Percentiles rank a stretch among this genome's conserved stretches.
phyloP scores from a whole-genome alignment of 192 early-diverging fungal species.

The Coemansia sp. region DNA sequence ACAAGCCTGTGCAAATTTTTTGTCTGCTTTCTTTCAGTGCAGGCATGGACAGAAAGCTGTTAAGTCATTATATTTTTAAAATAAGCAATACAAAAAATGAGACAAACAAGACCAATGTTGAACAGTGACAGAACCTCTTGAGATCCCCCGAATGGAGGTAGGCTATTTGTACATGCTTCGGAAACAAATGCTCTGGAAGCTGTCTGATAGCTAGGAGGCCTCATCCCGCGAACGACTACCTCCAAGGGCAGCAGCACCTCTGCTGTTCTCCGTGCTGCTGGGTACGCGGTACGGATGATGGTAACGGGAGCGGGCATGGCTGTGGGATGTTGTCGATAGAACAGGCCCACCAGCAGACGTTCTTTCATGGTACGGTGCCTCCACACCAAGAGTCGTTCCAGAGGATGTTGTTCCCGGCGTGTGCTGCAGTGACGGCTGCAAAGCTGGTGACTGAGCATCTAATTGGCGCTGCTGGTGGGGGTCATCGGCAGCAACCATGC shows the following conservation, averaged over 20 bases:
- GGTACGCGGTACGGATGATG: conserved; percentile 35
- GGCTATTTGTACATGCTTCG: too few relatives aligned
- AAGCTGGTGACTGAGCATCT: neutral
- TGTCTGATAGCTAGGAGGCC: neutral
- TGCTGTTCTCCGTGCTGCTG: conserved; percentile 2
- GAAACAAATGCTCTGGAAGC: too few relatives aligned
- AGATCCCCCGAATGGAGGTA: too few relatives aligned
- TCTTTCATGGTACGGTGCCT: neutral
- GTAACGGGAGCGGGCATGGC: conserved; percentile 19
- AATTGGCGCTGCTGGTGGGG: neutral
- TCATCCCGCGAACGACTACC: conserved; percentile 13
- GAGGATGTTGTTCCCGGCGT: neutral
- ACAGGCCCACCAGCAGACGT: conserved; percentile 26
- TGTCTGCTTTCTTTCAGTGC: too few relatives aligned
- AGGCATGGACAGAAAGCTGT: too few relatives aligned
- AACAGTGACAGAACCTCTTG: too few relatives aligned
- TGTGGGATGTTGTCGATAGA: conserved; percentile 12
- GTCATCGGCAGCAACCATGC: neutral
- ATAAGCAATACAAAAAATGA: too few relatives aligned
- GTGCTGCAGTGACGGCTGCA: neutral
- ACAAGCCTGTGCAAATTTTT: too few relatives aligned
- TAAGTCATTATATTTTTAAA: too few relatives aligned
- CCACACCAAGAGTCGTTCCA: neutral
- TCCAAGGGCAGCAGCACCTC: neutral
- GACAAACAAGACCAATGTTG: too few relatives aligned